A percentile compares a stretch with the other conserved stretches of the same genome.
These are phyloP conservation scores for Ramaria rubella DNA, from an alignment of 768 basidiomycete species.

Conservation along the genomic window DNA sequence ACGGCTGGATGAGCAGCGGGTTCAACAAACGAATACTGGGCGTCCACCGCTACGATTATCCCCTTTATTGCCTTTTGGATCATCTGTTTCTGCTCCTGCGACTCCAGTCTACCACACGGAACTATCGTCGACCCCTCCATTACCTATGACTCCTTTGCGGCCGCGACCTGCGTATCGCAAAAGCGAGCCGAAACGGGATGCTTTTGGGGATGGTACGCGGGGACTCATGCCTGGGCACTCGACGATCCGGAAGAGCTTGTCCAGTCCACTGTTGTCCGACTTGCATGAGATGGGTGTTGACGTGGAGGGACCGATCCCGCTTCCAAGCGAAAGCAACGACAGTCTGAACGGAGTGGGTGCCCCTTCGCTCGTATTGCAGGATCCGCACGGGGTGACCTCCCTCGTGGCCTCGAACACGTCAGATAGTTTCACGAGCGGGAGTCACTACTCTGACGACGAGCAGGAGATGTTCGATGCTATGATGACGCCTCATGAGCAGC, in stretches of 20 bases:
- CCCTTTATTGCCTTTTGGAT: not conserved
- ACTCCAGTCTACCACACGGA: not conserved
- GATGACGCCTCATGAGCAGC: not conserved
- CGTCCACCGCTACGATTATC: not conserved
- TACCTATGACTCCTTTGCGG: not conserved
- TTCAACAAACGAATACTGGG: not conserved
- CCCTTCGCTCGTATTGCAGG: slow-evolving; percentile 8
- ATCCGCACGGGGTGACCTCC: slow-evolving; percentile 6
- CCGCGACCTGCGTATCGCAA: not conserved
- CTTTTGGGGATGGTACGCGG: slow-evolving; percentile 1
- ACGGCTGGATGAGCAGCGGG: too few relatives aligned
- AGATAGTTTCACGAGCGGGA: slow-evolving; percentile 6
- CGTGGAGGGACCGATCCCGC: not conserved
- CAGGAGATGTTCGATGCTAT: not conserved
- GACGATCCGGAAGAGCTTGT: slow-evolving; percentile 7
- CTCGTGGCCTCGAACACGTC: slow-evolving; percentile 5
- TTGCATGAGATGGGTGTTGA: slow-evolving; percentile 10
- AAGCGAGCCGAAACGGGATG: not conserved
- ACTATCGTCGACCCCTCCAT: not conserved
- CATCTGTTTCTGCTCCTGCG: not conserved
- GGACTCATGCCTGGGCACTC: slow-evolving; percentile 8
- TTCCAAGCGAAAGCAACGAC: not conserved
- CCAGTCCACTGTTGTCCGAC: slow-evolving; percentile 11
- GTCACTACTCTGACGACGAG: slow-evolving; percentile 3
- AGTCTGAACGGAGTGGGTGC: slow-evolving; percentile 1